These are phyloP conservation scores for Naegleria gruberi DNA, from an alignment of 208 protist species.

Conservation along the genomic window DNA sequence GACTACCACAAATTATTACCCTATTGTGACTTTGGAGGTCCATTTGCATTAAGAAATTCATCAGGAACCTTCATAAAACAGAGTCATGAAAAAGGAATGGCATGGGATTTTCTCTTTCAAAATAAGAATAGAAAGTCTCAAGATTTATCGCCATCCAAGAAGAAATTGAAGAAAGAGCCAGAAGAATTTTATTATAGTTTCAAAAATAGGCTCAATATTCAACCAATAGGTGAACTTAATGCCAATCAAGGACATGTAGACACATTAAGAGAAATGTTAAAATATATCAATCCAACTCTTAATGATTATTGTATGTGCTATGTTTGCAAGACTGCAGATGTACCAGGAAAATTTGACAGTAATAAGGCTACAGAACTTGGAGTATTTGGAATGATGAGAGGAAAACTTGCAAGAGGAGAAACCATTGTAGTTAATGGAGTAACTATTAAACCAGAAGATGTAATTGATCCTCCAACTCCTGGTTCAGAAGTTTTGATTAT, in stretches of 20 bases:
- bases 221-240: not conserved
- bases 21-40: not conserved
- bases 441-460: slow-evolving; percentile 3
- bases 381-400: not conserved
- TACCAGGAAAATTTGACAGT: slow-evolving; percentile 29
- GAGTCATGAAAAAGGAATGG: not conserved
- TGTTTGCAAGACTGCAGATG: not conserved
- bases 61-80: not conserved
- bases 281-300: not conserved
- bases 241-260: not conserved
- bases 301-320: not conserved
- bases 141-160: not conserved
- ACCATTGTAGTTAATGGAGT: slow-evolving; percentile 10
- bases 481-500: slow-evolving; percentile 11
- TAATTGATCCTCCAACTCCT: not conserved
- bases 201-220: not conserved
- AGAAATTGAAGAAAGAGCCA: not conserved
- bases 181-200: not conserved
- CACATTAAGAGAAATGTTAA: not conserved
- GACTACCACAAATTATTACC: not conserved
- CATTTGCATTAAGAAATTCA: not conserved
- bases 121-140: not conserved
- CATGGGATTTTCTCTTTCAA: not conserved
- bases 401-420: slow-evolving; percentile 15
- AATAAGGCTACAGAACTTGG: slow-evolving; percentile 20